A percentile compares a stretch with the other conserved stretches of the same genome.
phyloP scores from a whole-genome alignment of 345 rosid species.

The Euclidium syriacum region DNA sequence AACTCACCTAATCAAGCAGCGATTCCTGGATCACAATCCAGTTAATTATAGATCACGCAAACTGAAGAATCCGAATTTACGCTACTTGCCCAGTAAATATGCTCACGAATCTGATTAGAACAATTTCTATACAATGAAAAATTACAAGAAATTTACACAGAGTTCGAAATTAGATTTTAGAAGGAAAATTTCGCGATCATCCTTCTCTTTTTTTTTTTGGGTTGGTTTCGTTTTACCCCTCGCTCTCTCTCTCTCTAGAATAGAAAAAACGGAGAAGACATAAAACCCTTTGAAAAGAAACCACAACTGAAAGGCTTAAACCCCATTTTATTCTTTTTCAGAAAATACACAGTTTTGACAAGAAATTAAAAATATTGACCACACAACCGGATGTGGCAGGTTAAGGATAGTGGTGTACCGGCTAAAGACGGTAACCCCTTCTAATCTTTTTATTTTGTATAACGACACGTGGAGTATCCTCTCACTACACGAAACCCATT shows the following conservation, averaged over 20 bases:
- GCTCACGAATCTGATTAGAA: conserved; percentile 4
- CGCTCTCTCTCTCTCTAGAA: conserved; percentile 19
- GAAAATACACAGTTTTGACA: background rate
- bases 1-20: conserved; percentile 26
- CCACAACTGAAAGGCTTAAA: conserved; percentile 43
- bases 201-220: background rate
- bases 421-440: conserved; percentile 1
- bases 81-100: conserved; percentile 3
- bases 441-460: background rate
- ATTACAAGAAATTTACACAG: background rate
- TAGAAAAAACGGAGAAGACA: conserved; percentile 24
- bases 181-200: conserved; percentile 1
- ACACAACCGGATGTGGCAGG: conserved; percentile 36
- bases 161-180: background rate
- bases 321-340: conserved; percentile 34
- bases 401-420: conserved; percentile 25
- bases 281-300: conserved; percentile 40
- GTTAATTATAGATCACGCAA: conserved; percentile 22
- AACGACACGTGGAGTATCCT: conserved; percentile 43
- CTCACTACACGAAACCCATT: conserved; percentile 25
- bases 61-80: background rate
- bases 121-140: background rate
- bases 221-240: background rate
- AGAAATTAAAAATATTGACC: conserved; percentile 17
- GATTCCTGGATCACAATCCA: conserved; percentile 17